phyloP scores from a whole-genome alignment of 169 alveolate genomes.

The Plasmodium inui region DNA sequence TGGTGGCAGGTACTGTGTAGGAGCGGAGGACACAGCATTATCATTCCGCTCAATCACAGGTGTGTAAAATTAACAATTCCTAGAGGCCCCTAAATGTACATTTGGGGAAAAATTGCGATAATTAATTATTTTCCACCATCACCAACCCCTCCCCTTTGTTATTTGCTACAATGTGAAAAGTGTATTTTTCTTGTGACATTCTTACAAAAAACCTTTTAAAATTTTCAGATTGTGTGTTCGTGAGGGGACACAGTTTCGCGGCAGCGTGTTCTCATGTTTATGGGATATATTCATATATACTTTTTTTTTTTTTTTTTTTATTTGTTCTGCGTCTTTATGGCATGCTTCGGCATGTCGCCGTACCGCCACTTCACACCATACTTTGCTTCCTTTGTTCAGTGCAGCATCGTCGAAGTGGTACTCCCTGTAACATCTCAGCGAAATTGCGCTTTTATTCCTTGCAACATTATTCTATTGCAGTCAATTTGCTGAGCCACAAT shows the following conservation, averaged over 20 bases:
- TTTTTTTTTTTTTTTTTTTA: neutral
- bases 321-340: neutral
- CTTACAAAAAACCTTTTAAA: neutral
- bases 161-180: neutral
- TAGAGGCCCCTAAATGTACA: neutral
- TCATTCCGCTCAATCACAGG: neutral
- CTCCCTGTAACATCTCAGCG: neutral
- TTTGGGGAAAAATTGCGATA: neutral
- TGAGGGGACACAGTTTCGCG: neutral
- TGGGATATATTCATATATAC: neutral
- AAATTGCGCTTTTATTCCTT: neutral
- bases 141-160: neutral
- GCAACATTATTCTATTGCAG: neutral
- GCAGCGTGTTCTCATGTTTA: neutral
- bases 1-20: neutral
- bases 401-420: neutral
- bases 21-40: neutral
- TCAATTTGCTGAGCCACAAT: neutral
- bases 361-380: neutral
- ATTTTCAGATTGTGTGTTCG: neutral
- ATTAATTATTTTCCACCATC: neutral
- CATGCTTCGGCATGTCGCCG: neutral
- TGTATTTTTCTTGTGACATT: neutral
- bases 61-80: neutral
- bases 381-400: neutral